Conservation (phyloP, 2,329 filamentous ascomycete species). For the Ascochyta pisi region DNA sequence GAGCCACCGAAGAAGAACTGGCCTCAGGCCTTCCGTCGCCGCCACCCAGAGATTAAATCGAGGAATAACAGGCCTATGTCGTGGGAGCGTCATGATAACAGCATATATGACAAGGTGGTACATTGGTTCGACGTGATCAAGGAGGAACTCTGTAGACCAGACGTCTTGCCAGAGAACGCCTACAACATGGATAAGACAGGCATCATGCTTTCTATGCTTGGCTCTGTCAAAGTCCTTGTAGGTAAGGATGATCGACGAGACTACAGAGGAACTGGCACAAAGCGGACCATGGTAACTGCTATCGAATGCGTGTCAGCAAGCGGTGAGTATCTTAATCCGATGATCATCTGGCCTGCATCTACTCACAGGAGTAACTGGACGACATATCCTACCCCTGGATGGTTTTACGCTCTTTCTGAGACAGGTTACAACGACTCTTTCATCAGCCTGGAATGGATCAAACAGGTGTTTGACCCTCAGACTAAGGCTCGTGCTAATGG, state of each 20-base stretch:
- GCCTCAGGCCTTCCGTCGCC: not conserved
- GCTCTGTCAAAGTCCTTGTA: conserved; percentile 23
- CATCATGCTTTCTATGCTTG: conserved; percentile 13
- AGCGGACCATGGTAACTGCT: conserved; percentile 17
- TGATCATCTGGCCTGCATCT: conserved; percentile 21
- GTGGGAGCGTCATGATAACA: not conserved
- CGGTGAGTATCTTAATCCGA: conserved; percentile 21
- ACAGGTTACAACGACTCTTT: not conserved
- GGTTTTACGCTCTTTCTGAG: not conserved
- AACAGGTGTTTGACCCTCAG: not conserved
- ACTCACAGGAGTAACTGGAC: conserved; percentile 14
- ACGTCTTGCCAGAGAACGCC: not conserved
- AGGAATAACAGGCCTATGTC: not conserved
- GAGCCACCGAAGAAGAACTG: not conserved
- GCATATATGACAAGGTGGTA: not conserved
- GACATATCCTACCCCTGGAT: conserved; percentile 11
- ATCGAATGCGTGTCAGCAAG: conserved; percentile 17
- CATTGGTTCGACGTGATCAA: not conserved
- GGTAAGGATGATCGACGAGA: conserved; percentile 19
- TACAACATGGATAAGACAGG: not conserved
- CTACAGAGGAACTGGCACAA: conserved; percentile 12
- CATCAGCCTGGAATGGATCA: not conserved
- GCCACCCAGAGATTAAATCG: not conserved
- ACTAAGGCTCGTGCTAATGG: not conserved
- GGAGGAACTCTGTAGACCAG: not conserved